Conservation (phyloP, 306 rosid species). For the Calophaca sinica region DNA sequence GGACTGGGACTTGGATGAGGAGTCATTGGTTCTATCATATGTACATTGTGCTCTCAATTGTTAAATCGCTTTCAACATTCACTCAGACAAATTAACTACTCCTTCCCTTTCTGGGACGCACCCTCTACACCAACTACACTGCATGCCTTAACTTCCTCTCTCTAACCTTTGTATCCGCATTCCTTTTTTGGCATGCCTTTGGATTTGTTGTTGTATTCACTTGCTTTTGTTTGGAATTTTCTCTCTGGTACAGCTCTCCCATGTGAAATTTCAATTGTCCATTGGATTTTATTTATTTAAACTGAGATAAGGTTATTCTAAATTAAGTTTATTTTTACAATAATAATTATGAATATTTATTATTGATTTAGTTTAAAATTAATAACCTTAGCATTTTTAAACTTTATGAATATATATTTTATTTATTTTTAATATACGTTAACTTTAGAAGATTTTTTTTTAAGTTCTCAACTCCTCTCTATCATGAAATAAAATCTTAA, state of each 20-base stretch:
- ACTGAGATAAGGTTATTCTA: too few relatives aligned
- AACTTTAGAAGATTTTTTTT: too few relatives aligned
- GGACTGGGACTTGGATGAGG: constrained; percentile 55
- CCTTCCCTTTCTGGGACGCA: constrained; percentile 58
- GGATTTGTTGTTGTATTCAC: neutral
- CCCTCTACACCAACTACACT: constrained; percentile 19
- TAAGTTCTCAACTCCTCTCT: too few relatives aligned
- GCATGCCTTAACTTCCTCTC: constrained; percentile 28
- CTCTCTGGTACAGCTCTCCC: neutral
- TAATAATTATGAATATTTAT: too few relatives aligned
- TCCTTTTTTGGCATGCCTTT: constrained; percentile 53
- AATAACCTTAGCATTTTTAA: too few relatives aligned
- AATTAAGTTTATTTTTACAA: too few relatives aligned
- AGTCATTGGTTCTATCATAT: constrained; percentile 45
- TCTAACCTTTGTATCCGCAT: constrained; percentile 34
- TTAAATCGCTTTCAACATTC: constrained; percentile 68
- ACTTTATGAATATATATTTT: too few relatives aligned
- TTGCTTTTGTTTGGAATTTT: too few relatives aligned
- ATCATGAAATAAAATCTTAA: too few relatives aligned
- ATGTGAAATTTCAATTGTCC: neutral
- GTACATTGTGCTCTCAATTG: constrained; percentile 42
- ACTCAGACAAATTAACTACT: constrained; percentile 50
- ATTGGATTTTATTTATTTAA: neutral
- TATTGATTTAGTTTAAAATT: too few relatives aligned
- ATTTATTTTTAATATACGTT: too few relatives aligned